phyloP scores from a whole-genome alignment of 2,329 filamentous ascomycete genomes.

The Penicillium glabrum region DNA sequence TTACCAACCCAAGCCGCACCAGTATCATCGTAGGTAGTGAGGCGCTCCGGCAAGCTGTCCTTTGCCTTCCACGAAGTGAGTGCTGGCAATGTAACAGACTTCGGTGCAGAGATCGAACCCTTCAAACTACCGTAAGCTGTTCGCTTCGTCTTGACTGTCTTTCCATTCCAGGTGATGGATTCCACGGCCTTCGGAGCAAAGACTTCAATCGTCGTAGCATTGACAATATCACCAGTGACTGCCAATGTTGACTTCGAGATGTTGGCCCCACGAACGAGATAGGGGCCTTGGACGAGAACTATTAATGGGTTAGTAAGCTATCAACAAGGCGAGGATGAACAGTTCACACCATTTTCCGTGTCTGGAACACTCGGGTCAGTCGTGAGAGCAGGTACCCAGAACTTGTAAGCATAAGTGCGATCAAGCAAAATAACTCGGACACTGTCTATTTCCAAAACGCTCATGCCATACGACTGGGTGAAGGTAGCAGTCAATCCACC shows the following conservation, averaged over 20 bases:
- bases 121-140: constrained; percentile 42
- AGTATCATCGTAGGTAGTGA: constrained; percentile 44
- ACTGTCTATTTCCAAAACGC: constrained; percentile 49
- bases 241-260: constrained; percentile 40
- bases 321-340: background rate
- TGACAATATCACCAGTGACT: constrained; percentile 49
- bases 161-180: constrained; percentile 55
- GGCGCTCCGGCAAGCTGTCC: constrained; percentile 46
- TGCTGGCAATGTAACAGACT: constrained; percentile 31
- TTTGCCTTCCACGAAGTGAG: constrained; percentile 42
- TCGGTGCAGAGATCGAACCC: constrained; percentile 31
- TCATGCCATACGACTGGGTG: constrained; percentile 51
- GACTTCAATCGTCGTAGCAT: constrained; percentile 45
- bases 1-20: constrained; percentile 35
- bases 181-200: constrained; percentile 50
- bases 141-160: constrained; percentile 29
- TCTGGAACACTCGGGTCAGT: constrained; percentile 48
- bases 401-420: constrained; percentile 54
- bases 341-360: constrained; percentile 45
- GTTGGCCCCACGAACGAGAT: constrained; percentile 51
- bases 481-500: constrained; percentile 49
- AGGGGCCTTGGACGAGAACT: constrained; percentile 56
- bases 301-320: background rate
- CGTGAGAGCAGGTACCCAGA: constrained; percentile 56
- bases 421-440: constrained; percentile 56